Evolutionary conservation across 768 basidiomycete species (phyloP), one percentile per base, ranked within the genome.

Genomic region (Auricularia auricula-judae): DNA sequence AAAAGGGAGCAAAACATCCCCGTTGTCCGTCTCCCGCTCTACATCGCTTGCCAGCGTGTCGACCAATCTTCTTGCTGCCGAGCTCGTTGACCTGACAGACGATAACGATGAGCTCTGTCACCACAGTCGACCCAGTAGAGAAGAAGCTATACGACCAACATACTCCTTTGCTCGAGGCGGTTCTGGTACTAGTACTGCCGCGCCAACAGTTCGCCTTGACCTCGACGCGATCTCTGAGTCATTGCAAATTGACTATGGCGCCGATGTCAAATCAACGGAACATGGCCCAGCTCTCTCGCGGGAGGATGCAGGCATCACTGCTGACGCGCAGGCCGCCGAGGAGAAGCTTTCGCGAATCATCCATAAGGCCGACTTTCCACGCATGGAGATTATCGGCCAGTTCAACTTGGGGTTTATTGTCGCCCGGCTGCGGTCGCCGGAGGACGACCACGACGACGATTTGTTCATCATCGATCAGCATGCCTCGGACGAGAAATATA

Each of bases 391-490:
- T 12, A 68, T 96, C 53, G 97, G 97, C 0, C 97, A 99, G 74
- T 99, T 98, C 75, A 99, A 99, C 70, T 81, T 88, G 36, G 95
- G 95, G 0, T 99, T 99, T 75, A 93, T 99, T 73, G 82, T 99
- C 65, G 83, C 85, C 2, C 84, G 95, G 4, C 82, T 89, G 68
- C 77, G 78, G 64, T 78, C 78, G 66, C 61, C 62, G 35, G 60
- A 29, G 42, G 64, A 8, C 36, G 64, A 35, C 4, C 43, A 10
- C 44, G 78, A 85, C 76, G 95, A 98, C 71, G 96, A 99, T 70
- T 77, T 99, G 51, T 98, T 98, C 76, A 93, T 99, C 67, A 83
- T 98, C 18, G 96, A 98, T 70, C 96, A 98, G 72, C 96, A 98
- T 74, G 96, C 96, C 3, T 87, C 92, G 4, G 97, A 99, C 74